Evolutionary conservation across 495 filamentous ascomycete species (phyloP).

Genomic region (Penicillium atrosanguineum): DNA sequence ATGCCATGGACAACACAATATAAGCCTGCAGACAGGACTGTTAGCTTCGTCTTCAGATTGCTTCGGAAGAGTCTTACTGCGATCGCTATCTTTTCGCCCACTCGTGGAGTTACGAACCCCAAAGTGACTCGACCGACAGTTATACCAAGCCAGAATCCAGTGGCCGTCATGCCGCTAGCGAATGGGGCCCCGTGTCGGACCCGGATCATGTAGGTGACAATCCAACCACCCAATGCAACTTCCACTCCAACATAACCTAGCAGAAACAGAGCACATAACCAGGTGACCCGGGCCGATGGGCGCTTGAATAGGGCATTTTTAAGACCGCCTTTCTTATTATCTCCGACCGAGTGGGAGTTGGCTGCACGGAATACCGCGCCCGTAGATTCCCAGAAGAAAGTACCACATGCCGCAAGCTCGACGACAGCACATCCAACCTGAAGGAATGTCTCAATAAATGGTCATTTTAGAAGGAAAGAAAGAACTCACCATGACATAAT

Average conservation of each 20-base stretch:
- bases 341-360: constrained; percentile 23
- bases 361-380: constrained; percentile 58
- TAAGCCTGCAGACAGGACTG: constrained; percentile 38
- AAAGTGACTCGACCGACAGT: constrained; percentile 58
- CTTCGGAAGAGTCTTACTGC: constrained; percentile 28
- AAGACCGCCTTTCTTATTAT: constrained; percentile 47
- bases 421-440: constrained; percentile 61
- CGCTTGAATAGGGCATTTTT: constrained; percentile 53
- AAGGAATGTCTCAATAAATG: background rate
- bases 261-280: constrained; percentile 74
- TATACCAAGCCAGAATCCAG: constrained; percentile 66
- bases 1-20: constrained; percentile 46
- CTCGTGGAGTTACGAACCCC: constrained; percentile 60
- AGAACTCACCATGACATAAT: constrained; percentile 57
- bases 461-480: no score
- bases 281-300: constrained; percentile 57
- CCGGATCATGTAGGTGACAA: constrained; percentile 63
- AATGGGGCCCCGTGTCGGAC: constrained; percentile 55
- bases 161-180: constrained; percentile 59
- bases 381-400: constrained; percentile 68
- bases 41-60: background rate
- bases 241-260: constrained; percentile 83
- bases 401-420: constrained; percentile 52
- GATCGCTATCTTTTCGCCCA: constrained; percentile 61
- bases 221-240: constrained; percentile 75